Conservation (phyloP, 805 yeast species). For the Clavispora phyllophila region DNA sequence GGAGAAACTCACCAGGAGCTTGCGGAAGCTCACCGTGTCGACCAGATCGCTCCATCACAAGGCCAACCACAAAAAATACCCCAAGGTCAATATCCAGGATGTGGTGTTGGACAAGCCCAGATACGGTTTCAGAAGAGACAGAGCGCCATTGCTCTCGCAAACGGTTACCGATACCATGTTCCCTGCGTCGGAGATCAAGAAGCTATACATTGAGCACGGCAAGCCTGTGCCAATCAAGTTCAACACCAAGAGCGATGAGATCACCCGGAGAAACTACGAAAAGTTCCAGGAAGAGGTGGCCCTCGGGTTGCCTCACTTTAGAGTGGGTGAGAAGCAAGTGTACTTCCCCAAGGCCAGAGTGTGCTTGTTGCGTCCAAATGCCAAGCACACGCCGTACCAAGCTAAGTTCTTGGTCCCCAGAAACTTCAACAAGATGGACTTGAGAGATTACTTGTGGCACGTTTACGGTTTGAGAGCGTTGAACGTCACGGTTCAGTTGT, state of each 20-base stretch:
- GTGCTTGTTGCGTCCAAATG: conserved; percentile 79
- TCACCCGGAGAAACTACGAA: conserved; percentile 35
- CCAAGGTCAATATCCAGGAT: conserved; percentile 35
- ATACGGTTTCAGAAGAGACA: conserved; percentile 34
- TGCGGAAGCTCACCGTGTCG: not conserved
- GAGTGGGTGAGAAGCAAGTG: conserved; percentile 67
- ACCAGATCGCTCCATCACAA: conserved; percentile 27
- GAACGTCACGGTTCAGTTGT: conserved; percentile 79
- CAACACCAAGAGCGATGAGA: conserved; percentile 28
- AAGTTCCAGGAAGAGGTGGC: conserved; percentile 48
- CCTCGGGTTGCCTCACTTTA: conserved; percentile 71
- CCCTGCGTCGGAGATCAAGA: conserved; percentile 32
- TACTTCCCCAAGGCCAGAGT: conserved; percentile 86
- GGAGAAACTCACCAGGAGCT: conserved; percentile 1
- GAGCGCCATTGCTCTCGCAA: conserved; percentile 36
- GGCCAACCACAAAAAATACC: conserved; percentile 29
- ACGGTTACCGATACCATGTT: conserved; percentile 37
- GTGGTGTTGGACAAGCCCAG: conserved; percentile 35
- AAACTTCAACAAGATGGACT: conserved; percentile 87
- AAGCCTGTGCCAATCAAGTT: conserved; percentile 40
- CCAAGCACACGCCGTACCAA: conserved; percentile 96
- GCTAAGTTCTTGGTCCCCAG: conserved; percentile 95
- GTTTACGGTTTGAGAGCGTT: conserved; percentile 87
- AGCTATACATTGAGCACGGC: conserved; percentile 30
- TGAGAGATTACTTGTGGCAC: conserved; percentile 89